phyloP scores from a whole-genome alignment of 495 filamentous ascomycete species.

The Penicillium salamii region DNA sequence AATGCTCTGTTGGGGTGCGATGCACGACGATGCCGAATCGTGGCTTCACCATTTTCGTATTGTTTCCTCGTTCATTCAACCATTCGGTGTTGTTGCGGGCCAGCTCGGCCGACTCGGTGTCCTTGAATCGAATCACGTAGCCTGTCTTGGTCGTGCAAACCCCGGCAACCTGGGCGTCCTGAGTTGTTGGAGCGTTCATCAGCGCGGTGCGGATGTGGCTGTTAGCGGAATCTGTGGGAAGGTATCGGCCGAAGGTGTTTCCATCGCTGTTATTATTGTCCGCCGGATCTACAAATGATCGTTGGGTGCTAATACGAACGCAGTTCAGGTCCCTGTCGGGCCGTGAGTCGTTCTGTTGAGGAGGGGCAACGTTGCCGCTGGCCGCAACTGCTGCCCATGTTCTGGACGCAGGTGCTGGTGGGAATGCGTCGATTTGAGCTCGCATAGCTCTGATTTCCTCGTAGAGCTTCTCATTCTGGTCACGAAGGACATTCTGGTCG shows the following conservation, averaged over 20 bases:
- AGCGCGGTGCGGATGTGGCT: conserved; percentile 17
- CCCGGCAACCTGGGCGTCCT: conserved; percentile 18
- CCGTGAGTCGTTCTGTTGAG: conserved; percentile 4
- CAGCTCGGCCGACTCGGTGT: conserved; percentile 8
- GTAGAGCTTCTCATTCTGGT: conserved; percentile 16
- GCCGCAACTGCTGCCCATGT: too few species aligned
- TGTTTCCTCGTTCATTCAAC: conserved; percentile 14
- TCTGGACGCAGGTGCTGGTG: conserved; percentile 5
- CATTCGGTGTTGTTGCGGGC: conserved; percentile 16
- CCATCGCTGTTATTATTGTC: conserved; percentile 2
- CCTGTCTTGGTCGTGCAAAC: conserved; percentile 22
- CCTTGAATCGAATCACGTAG: conserved; percentile 20
- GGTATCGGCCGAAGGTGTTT: conserved; percentile 12
- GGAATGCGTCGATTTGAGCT: conserved; percentile 2
- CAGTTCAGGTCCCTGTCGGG: conserved; percentile 12
- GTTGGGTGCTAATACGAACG: conserved; percentile 13
- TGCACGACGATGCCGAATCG: conserved; percentile 12
- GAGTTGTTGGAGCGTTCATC: conserved; percentile 7
- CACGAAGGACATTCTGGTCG: conserved; percentile 14
- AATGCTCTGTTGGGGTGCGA: neutral
- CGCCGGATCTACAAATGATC: neutral
- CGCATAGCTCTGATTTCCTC: conserved; percentile 16
- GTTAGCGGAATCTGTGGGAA: conserved; percentile 14
- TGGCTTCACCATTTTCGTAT: conserved; percentile 14
- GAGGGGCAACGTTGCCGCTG: too few species aligned